These are phyloP conservation scores for Salix dunnii DNA, from an alignment of 345 rosid genomes.

Conservation along the genomic window DNA sequence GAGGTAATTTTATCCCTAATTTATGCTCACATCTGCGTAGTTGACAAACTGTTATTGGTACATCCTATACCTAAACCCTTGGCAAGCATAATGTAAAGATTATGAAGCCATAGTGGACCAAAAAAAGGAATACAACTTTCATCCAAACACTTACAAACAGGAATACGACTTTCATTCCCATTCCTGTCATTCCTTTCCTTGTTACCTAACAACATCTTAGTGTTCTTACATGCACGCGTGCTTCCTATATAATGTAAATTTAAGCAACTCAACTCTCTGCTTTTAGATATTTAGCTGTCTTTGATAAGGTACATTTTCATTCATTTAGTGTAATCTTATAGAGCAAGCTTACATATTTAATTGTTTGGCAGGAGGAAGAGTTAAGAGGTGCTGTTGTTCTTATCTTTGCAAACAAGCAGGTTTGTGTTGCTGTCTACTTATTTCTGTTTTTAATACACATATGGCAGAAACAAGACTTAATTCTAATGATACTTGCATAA, in stretches of 20 bases:
- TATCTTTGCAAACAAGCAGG: conserved; percentile 63
- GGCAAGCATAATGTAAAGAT: neutral
- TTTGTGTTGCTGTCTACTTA: conserved; percentile 9
- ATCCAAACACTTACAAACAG: too few relatives aligned
- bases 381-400: conserved; percentile 51
- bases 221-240: too few relatives aligned
- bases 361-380: conserved; percentile 44
- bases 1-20: conserved; percentile 42
- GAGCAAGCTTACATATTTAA: neutral
- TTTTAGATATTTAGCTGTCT: neutral
- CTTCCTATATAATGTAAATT: too few relatives aligned
- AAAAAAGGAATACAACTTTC: too few relatives aligned
- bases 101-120: neutral
- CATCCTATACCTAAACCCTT: neutral
- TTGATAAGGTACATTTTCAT: neutral
- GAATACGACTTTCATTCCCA: too few relatives aligned
- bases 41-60: neutral
- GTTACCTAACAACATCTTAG: too few relatives aligned
- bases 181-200: too few relatives aligned
- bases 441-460: neutral
- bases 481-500: neutral
- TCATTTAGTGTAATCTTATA: neutral
- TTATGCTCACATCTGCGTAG: neutral
- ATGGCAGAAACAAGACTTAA: neutral
- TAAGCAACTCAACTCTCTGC: too few relatives aligned